Conservation (phyloP, 2,329 filamentous ascomycete genomes). For the Phialophora tarda region DNA sequence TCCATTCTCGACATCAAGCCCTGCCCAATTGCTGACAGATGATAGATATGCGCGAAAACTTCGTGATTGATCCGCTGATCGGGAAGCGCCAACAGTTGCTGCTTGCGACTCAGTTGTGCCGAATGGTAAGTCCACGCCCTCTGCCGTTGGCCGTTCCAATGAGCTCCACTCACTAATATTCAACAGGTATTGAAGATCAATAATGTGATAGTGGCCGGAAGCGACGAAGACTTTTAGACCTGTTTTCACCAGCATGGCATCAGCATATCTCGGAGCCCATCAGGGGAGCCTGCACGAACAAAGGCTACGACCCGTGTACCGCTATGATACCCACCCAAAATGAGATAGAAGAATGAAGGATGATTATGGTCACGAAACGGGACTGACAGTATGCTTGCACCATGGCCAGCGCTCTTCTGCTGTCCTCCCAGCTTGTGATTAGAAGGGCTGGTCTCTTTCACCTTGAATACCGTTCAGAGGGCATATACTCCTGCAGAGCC, state of each 20-base stretch:
- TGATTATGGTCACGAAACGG: background rate
- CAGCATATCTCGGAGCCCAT: conserved; percentile 21
- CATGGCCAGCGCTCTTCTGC: background rate
- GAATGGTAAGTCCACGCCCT: conserved; percentile 67
- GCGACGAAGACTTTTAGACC: conserved; percentile 78
- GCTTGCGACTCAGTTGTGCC: conserved; percentile 93
- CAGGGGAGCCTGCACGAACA: conserved; percentile 22
- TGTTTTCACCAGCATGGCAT: conserved; percentile 13
- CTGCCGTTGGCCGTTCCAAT: background rate
- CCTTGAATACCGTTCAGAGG: background rate
- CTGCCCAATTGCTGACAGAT: conserved; percentile 25
- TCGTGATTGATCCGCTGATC: conserved; percentile 97
- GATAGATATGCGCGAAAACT: conserved; percentile 91
- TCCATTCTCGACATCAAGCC: background rate
- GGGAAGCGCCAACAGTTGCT: conserved; percentile 97
- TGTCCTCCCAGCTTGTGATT: background rate
- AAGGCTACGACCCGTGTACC: conserved; percentile 21
- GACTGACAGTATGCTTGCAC: background rate
- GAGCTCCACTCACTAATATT: conserved; percentile 9
- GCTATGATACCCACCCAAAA: conserved; percentile 28
- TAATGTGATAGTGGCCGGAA: conserved; percentile 90
- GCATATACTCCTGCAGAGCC: background rate
- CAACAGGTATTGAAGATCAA: conserved; percentile 74
- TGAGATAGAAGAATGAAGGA: conserved; percentile 27
- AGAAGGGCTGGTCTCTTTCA: background rate